Evolutionary conservation across 495 filamentous ascomycete species (phyloP).

Genomic region (Xylaria bambusicola): DNA sequence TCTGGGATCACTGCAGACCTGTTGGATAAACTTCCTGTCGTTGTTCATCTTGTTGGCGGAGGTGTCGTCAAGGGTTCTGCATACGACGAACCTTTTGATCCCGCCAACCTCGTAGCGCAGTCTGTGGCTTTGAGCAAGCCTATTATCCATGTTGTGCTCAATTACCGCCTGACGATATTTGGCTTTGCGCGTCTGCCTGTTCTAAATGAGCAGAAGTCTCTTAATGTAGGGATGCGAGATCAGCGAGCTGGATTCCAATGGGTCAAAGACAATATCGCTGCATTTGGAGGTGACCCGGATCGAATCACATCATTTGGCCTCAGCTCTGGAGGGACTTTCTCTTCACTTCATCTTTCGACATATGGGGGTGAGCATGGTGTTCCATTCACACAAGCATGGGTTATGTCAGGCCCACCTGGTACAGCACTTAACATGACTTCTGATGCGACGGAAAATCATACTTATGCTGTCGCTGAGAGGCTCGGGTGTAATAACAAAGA

Average conservation of each 20-base stretch:
- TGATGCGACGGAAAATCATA: constrained; percentile 38
- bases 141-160: constrained; percentile 36
- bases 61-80: constrained; percentile 40
- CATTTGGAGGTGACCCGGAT: constrained; percentile 30
- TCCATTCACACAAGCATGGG: constrained; percentile 37
- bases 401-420: constrained; percentile 48
- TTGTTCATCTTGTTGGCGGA: constrained; percentile 45
- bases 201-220: constrained; percentile 17
- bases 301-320: constrained; percentile 31
- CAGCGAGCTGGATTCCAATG: constrained; percentile 32
- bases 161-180: constrained; percentile 32
- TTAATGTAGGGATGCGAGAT: constrained; percentile 36
- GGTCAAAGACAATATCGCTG: constrained; percentile 48
- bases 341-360: constrained; percentile 37
- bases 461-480: constrained; percentile 31
- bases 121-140: constrained; percentile 39
- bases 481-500: constrained; percentile 20
- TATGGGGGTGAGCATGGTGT: constrained; percentile 37
- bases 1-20: constrained; percentile 17
- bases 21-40: constrained; percentile 41
- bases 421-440: constrained; percentile 44
- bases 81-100: constrained; percentile 38
- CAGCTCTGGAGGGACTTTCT: constrained; percentile 22
- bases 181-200: constrained; percentile 26
- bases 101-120: constrained; percentile 38